Evolutionary conservation across 495 filamentous ascomycete species (phyloP).

Genomic region (Apodospora peruviana): DNA sequence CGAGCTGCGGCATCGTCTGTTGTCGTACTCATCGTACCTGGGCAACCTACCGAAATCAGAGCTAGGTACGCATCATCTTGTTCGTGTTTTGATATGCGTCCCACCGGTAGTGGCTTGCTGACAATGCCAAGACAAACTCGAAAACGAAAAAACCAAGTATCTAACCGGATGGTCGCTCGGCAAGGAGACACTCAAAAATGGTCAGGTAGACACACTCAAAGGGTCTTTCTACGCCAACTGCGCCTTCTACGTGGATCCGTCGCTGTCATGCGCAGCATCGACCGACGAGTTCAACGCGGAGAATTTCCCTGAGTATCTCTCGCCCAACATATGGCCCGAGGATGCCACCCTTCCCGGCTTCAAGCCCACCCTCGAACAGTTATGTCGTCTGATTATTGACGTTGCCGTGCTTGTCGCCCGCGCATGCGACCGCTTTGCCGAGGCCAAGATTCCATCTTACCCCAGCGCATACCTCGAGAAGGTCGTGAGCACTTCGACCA

Average conservation of each 20-base stretch:
- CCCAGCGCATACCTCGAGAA: constrained; percentile 71
- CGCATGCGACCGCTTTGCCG: constrained; percentile 83
- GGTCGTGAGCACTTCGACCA: constrained; percentile 77
- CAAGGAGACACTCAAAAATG: constrained; percentile 88
- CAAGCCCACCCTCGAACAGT: constrained; percentile 59
- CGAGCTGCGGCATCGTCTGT: constrained; percentile 60
- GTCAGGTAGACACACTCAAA: constrained; percentile 86
- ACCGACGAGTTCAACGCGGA: constrained; percentile 54
- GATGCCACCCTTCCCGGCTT: constrained; percentile 66
- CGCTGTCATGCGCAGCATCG: constrained; percentile 52
- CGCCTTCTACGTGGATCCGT: constrained; percentile 75
- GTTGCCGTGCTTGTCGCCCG: constrained; percentile 78
- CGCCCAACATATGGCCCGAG: constrained; percentile 78
- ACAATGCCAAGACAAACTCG: constrained; percentile 46
- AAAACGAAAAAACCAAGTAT: constrained; percentile 58
- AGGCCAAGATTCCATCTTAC: constrained; percentile 70
- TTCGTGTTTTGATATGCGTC: neutral
- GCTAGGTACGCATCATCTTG: constrained; percentile 54
- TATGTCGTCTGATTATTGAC: constrained; percentile 83
- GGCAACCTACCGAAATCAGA: constrained; percentile 70
- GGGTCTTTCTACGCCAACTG: constrained; percentile 97
- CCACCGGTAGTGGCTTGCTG: constrained; percentile 10
- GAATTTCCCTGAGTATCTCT: constrained; percentile 53
- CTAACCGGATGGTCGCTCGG: constrained; percentile 75
- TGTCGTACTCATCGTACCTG: constrained; percentile 85